Base-by-base conservation (phyloP, 768 basidiomycete genomes). In the Boletus fagicola region DNA sequence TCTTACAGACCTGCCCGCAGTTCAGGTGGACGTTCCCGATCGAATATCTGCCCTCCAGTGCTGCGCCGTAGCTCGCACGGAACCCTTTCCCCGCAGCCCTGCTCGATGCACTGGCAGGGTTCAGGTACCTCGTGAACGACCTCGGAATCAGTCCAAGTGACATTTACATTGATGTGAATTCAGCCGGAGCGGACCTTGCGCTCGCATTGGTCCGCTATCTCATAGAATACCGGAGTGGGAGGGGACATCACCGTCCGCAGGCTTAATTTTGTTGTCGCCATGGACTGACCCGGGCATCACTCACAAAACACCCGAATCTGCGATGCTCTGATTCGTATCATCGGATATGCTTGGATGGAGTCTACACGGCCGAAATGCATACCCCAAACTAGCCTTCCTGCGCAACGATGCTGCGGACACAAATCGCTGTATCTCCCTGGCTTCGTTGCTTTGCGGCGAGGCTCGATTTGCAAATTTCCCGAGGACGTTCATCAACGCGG, bases 51-150 rank as follows among this genome's bases (percentile, higher is more conserved):
- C 78, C 84, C 53, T 80, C 80, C 40, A 73, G 78, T 8, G 65
- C 73, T 20, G 70, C 75, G 57, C 76, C 81, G 48, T 73, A 72
- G 67, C 56, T 67, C 45, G 64, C 75, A 24, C 71, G 71, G 4
- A 75, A 83, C 59, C 81, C 85, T 10, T 90, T 90, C 77, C 88
- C 90, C 7, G 77, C 87, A 0, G 84, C 86, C 15, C 73, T 91
- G 1, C 68, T 90, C 13, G 89, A 90, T 68, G 81, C 81, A 4
- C 64, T 88, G 16, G 80, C 85, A 3, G 84, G 85, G 2, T 87
- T 88, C 69, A 72, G 77, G 48, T 85, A 88, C 68, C 83, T 92
- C 31, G 74, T 85, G 47, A 73, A 79, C 54, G 71, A 68, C 10
- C 73, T 86, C 33, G 80, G 81, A 6, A 83, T 88, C 66, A 61